Evolutionary conservation across 148 eudicot species (phyloP).

Genomic region (Rhododendron henanense): DNA sequence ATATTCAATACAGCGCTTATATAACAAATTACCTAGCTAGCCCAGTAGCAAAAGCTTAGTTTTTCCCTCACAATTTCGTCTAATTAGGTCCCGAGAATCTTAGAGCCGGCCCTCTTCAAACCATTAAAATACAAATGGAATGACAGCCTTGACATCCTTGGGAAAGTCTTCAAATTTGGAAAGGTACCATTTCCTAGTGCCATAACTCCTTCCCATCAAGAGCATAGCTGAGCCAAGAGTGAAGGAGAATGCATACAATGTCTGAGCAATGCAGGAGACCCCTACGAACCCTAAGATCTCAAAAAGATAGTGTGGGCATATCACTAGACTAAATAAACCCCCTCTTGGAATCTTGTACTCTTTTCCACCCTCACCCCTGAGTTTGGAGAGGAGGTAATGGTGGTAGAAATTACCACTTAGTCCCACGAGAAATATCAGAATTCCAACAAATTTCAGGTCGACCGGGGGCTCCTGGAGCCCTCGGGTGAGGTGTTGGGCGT

Average conservation of each 20-base stretch:
- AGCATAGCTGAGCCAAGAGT: slow-evolving; percentile 23
- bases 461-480: slow-evolving; percentile 14
- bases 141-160: slow-evolving; percentile 41
- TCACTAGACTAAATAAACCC: slow-evolving; percentile 46
- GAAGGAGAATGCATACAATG: slow-evolving; percentile 34
- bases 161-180: slow-evolving; percentile 69
- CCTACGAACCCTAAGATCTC: slow-evolving; percentile 51
- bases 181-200: slow-evolving; percentile 59
- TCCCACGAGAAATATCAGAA: slow-evolving; percentile 11
- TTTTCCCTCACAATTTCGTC: too few species aligned
- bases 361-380: slow-evolving; percentile 11
- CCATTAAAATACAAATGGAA: slow-evolving; percentile 51
- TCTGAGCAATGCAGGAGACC: slow-evolving; percentile 48
- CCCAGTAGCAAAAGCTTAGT: too few species aligned
- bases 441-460: slow-evolving; percentile 9
- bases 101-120: neutral
- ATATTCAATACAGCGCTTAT: too few species aligned
- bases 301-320: slow-evolving; percentile 65
- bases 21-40: too few species aligned
- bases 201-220: slow-evolving; percentile 57
- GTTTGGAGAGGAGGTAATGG: slow-evolving; percentile 18
- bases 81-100: too few species aligned
- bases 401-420: slow-evolving; percentile 20
- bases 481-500: slow-evolving; percentile 13
- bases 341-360: slow-evolving; percentile 61